These are phyloP conservation scores for Tylopilus orsonianus DNA, from an alignment of 1,284 basidiomycete genomes.

Conservation along the genomic window DNA sequence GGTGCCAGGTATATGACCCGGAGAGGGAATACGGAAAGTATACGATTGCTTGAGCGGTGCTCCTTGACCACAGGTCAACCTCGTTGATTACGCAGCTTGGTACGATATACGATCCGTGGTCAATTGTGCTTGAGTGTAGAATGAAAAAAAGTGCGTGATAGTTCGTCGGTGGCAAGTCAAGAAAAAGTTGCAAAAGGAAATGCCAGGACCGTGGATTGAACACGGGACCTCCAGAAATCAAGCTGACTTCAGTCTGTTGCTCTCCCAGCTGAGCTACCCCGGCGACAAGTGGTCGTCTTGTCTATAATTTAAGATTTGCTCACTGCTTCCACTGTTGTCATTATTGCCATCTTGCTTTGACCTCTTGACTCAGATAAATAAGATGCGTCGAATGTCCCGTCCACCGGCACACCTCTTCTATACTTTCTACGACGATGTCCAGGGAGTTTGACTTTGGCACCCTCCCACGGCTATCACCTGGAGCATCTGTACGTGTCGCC, in stretches of 20 bases:
- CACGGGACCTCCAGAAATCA: constrained; percentile 62
- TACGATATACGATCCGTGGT: too few relatives aligned
- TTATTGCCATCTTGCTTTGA: constrained; percentile 5
- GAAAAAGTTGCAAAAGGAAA: constrained; percentile 17
- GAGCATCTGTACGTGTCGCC: too few relatives aligned
- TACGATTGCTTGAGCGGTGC: constrained; percentile 61
- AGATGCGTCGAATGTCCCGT: not conserved
- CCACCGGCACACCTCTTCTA: not conserved
- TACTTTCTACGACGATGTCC: constrained; percentile 7
- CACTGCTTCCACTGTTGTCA: too few relatives aligned
- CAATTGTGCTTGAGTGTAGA: too few relatives aligned
- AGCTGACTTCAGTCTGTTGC: constrained; percentile 64
- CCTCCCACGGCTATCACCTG: too few relatives aligned
- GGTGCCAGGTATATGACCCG: constrained; percentile 78
- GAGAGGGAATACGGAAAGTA: constrained; percentile 91
- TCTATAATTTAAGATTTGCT: not conserved
- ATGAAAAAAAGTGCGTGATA: not conserved
- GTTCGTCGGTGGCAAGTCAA: too few relatives aligned
- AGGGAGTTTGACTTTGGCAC: not conserved
- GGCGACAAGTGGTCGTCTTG: not conserved
- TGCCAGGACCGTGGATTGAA: constrained; percentile 64
- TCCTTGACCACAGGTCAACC: not conserved
- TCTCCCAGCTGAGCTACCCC: constrained; percentile 42
- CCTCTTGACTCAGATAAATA: constrained; percentile 7
- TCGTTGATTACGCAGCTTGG: too few relatives aligned